These are phyloP conservation scores for Xylariaceae sp. DNA, from an alignment of 2,329 filamentous ascomycete genomes.

Conservation along the genomic window DNA sequence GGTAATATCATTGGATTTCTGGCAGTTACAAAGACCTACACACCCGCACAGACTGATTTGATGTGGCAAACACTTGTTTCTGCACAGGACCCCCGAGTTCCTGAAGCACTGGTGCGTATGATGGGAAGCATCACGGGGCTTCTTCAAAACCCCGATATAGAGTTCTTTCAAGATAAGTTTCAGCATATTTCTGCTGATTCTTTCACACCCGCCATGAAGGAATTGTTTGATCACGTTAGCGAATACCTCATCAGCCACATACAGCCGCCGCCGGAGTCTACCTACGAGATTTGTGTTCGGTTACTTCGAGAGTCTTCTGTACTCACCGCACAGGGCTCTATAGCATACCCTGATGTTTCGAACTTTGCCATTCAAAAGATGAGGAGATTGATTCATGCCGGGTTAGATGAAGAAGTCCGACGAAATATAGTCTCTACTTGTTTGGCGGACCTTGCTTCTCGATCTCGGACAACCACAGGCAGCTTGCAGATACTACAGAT, in stretches of 20 bases:
- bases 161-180: conserved; percentile 70
- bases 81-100: conserved; percentile 80
- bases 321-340: conserved; percentile 47
- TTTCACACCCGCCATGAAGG: conserved; percentile 59
- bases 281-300: conserved; percentile 56
- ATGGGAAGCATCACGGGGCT: conserved; percentile 45
- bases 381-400: conserved; percentile 52
- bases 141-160: conserved; percentile 45
- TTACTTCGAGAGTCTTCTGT: conserved; percentile 69
- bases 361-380: conserved; percentile 60
- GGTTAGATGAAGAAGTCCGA: conserved; percentile 53
- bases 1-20: conserved; percentile 85
- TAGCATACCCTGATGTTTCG: conserved; percentile 60
- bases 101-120: conserved; percentile 74
- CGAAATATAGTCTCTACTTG: conserved; percentile 62
- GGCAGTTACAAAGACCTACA: conserved; percentile 72
- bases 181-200: conserved; percentile 57
- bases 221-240: conserved; percentile 58
- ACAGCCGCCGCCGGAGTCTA: conserved; percentile 25
- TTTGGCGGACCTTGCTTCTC: conserved; percentile 62
- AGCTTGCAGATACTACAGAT: conserved; percentile 64
- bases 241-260: conserved; percentile 42
- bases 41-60: conserved; percentile 65
- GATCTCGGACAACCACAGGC: conserved; percentile 62
- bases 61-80: conserved; percentile 81